Evolutionary conservation across 768 basidiomycete species (phyloP), one percentile per base, ranked within the genome.

Genomic region (Suillus americanus): DNA sequence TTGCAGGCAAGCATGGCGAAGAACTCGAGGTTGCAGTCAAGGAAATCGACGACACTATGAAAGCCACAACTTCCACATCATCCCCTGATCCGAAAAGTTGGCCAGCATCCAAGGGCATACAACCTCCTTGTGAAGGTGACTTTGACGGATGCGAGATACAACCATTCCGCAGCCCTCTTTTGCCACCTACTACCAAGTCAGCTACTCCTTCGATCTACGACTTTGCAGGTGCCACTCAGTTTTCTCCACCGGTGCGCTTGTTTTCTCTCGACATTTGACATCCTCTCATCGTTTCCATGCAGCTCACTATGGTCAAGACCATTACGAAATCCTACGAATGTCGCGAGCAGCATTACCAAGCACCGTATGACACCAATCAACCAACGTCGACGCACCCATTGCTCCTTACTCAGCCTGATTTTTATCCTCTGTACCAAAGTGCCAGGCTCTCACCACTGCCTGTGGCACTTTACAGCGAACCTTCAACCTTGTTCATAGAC

Each of bases 1-100:
- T 83, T 54, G 74, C 78, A 0, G 87, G 87, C 4, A 84, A 85
- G 67, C 64, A 77, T 33, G 86, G 86, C 14, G 68, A 76, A 14
- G 84, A 85, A 30, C 73, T 87, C 20, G 80, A 80, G 62, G 71
- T 65, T 38, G 85, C 83, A 1, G 77, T 85, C 65, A 77, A 72
- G 64, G 64, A 70, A 53, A 75, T 84, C 18, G 75, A 72, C 35
- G 35, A 60, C 9, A 63, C 63, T 12, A 56, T 50, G 37, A 59
- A 56, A 30, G 48, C 66, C 2, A 61, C 62, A 51, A 23, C 51
- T 2, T 61, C 61, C 0, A 57, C 50, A 28, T 18, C 40, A 66
- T 23, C 66, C 61, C n/a, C 16, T 60, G 5, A n/a, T 40, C 38
- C 35, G 14, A 4, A 13, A 57, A 63, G 14, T 35, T 53, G 18